A percentile compares a stretch with the other conserved stretches of the same genome.
phyloP scores from a whole-genome alignment of 306 rosid species.

The Ormosia semicastrata region DNA sequence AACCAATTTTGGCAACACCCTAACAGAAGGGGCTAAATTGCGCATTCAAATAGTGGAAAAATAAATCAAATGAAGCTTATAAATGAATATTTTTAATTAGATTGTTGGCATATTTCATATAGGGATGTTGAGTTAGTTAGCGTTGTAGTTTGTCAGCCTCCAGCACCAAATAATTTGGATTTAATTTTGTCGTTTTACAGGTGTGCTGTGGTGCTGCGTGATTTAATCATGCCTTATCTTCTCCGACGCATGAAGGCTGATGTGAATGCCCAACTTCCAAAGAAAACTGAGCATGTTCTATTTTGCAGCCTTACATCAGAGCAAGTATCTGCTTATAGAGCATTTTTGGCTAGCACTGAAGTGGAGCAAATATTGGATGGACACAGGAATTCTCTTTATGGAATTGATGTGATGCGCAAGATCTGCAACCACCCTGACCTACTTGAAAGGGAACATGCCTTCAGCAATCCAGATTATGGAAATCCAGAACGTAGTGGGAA shows the following conservation, averaged over 20 bases:
- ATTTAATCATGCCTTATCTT: constrained; percentile 95
- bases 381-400: constrained; percentile 78
- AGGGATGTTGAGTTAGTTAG: not conserved
- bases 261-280: constrained; percentile 91
- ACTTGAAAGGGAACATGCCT: constrained; percentile 93
- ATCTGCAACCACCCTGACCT: constrained; percentile 99
- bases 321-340: constrained; percentile 88
- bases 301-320: constrained; percentile 91
- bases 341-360: constrained; percentile 97
- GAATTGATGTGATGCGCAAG: constrained; percentile 96
- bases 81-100: constrained; percentile 15
- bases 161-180: constrained; percentile 14
- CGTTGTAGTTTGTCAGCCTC: not conserved
- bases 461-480: constrained; percentile 82
- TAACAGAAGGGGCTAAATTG: not conserved
- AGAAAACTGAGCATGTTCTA: constrained; percentile 96
- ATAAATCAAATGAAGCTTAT: constrained; percentile 5
- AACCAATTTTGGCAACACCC: not conserved
- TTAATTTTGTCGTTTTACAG: constrained; percentile 45
- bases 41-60: not conserved
- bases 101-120: constrained; percentile 6
- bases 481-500: constrained; percentile 94
- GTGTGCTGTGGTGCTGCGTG: constrained; percentile 97
- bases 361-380: constrained; percentile 94
- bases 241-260: constrained; percentile 97